These are phyloP conservation scores for Chytriomyces sp. DNA, from an alignment of 192 early-diverging fungal species.

Conservation along the genomic window DNA sequence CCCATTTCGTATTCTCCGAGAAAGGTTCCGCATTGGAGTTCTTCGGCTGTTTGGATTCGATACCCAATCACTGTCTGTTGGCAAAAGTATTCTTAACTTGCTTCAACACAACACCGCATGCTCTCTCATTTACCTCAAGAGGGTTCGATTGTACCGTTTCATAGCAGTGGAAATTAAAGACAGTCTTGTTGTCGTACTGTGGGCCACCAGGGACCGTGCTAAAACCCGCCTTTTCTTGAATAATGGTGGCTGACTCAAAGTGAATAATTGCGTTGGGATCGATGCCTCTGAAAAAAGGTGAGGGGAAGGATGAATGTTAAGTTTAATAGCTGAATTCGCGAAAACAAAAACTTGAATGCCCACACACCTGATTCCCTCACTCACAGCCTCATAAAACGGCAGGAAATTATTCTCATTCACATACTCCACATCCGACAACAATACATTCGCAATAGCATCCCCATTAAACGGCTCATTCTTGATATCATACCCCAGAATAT, in stretches of 20 bases:
- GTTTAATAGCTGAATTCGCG: too few relatives aligned
- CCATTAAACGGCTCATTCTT: constrained; percentile 67
- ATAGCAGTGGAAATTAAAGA: constrained; percentile 14
- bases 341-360: too few relatives aligned
- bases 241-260: constrained; percentile 47
- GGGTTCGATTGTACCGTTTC: not conserved
- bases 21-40: constrained; percentile 22
- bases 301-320: constrained; percentile 15
- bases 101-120: not conserved
- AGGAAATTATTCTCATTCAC: constrained; percentile 54
- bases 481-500: constrained; percentile 66
- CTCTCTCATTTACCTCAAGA: not conserved
- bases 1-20: constrained; percentile 37
- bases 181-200: constrained; percentile 1
- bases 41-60: constrained; percentile 13
- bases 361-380: too few relatives aligned
- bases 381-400: constrained; percentile 47
- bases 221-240: constrained; percentile 11
- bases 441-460: constrained; percentile 26
- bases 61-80: constrained; percentile 31
- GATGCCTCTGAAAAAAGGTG: constrained; percentile 54
- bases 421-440: constrained; percentile 51
- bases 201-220: constrained; percentile 11
- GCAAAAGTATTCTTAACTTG: too few relatives aligned
- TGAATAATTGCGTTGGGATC: constrained; percentile 56